Evolutionary conservation across 805 yeast genomes (phyloP).

Genomic region (Teunomyces gatunensis): DNA sequence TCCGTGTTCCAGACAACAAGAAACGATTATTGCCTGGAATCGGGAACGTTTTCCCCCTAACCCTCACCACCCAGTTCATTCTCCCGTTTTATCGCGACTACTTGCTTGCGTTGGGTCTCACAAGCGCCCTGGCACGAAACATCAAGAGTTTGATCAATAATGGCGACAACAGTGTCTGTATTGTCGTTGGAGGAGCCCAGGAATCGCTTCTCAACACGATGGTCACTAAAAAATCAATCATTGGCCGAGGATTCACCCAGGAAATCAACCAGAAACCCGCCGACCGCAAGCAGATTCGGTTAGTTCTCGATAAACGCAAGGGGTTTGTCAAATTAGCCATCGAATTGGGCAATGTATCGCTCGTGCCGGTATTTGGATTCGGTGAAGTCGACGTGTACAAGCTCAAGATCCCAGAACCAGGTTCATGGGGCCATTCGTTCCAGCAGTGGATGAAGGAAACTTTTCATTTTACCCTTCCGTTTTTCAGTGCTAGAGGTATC

Average conservation of each 20-base stretch:
- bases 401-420: conserved; percentile 39
- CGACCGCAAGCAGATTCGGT: conserved; percentile 47
- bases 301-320: conserved; percentile 73
- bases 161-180: conserved; percentile 71
- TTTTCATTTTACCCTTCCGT: conserved; percentile 84
- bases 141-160: conserved; percentile 61
- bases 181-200: conserved; percentile 95
- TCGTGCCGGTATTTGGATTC: conserved; percentile 88
- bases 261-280: neutral
- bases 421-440: conserved; percentile 47
- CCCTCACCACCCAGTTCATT: conserved; percentile 78
- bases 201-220: conserved; percentile 64
- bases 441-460: conserved; percentile 72
- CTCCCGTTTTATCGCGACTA: conserved; percentile 88
- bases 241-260: conserved; percentile 34
- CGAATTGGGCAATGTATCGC: conserved; percentile 66
- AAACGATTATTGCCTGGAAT: conserved; percentile 76
- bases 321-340: conserved; percentile 90
- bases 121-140: conserved; percentile 77
- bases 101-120: conserved; percentile 72
- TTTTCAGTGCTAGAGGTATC: conserved; percentile 88
- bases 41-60: conserved; percentile 67
- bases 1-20: conserved; percentile 70
- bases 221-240: conserved; percentile 30
- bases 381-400: conserved; percentile 74